phyloP scores from a whole-genome alignment of 495 filamentous ascomycete species.

The Ramalina intermedia region DNA sequence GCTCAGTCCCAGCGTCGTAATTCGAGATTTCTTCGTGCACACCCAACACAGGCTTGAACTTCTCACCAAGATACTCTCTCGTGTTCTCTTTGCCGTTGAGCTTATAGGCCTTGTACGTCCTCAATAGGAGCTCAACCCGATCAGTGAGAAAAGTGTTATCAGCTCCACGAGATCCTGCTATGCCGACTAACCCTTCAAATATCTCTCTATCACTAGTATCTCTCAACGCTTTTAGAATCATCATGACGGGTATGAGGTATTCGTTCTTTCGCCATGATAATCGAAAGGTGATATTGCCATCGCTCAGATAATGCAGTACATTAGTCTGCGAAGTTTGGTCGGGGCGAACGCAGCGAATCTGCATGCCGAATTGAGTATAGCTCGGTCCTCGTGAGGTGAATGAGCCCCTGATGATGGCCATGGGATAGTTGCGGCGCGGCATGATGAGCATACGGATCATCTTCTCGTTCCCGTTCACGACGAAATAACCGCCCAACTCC shows the following conservation, averaged over 20 bases:
- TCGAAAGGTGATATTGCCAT: conserved; percentile 90
- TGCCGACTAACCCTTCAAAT: conserved; percentile 74
- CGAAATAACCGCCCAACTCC: conserved; percentile 85
- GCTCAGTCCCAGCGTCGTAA: conserved; percentile 78
- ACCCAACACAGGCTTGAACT: conserved; percentile 73
- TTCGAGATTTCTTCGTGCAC: conserved; percentile 67
- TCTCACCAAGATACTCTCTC: conserved; percentile 69
- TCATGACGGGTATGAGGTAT: conserved; percentile 84
- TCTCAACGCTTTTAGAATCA: conserved; percentile 87
- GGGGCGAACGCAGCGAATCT: conserved; percentile 79
- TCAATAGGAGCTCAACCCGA: conserved; percentile 77
- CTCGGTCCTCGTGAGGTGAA: conserved; percentile 70
- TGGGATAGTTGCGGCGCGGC: conserved; percentile 78
- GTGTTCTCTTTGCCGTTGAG: conserved; percentile 66
- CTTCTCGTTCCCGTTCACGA: conserved; percentile 61
- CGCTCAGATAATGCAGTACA: conserved; percentile 84
- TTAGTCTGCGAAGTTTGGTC: conserved; percentile 98
- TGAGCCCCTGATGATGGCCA: conserved; percentile 81
- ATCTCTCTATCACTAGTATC: conserved; percentile 96
- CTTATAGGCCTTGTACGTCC: conserved; percentile 82
- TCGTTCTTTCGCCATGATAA: conserved; percentile 98
- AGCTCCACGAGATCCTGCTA: conserved; percentile 53
- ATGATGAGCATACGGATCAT: conserved; percentile 85
- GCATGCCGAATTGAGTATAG: conserved; percentile 80
- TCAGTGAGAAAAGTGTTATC: conserved; percentile 89